Evolutionary conservation across 495 filamentous ascomycete genomes (phyloP).

Genomic region (Neurospora pannonica): DNA sequence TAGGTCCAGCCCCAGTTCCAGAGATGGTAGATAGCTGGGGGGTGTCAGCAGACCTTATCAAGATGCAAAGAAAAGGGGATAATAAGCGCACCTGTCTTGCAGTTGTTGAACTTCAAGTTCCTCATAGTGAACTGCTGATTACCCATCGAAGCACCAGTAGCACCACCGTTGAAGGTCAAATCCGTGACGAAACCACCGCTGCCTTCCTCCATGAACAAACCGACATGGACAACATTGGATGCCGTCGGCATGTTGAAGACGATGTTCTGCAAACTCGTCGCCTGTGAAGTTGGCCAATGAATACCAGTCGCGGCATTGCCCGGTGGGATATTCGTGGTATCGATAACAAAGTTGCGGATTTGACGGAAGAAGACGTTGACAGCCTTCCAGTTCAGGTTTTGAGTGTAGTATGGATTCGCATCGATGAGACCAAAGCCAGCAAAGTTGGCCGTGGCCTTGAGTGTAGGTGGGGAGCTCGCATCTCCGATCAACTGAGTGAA

Average conservation of each 20-base stretch:
- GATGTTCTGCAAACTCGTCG: constrained; percentile 69
- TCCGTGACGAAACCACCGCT: constrained; percentile 57
- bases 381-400: constrained; percentile 39
- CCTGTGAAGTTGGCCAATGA: constrained; percentile 73
- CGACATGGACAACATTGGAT: constrained; percentile 53
- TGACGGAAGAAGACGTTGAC: constrained; percentile 75
- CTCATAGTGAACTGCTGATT: constrained; percentile 80
- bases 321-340: constrained; percentile 54
- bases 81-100: constrained; percentile 37
- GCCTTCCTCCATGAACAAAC: constrained; percentile 67
- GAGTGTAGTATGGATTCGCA: constrained; percentile 55
- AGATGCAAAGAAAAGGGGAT: constrained; percentile 36
- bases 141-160: constrained; percentile 52
- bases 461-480: constrained; percentile 25
- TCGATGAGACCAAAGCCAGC: constrained; percentile 58
- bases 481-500: constrained; percentile 53
- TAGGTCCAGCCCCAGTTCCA: constrained; percentile 51
- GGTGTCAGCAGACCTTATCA: constrained; percentile 26
- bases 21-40: constrained; percentile 42
- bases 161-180: constrained; percentile 63
- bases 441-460: constrained; percentile 59
- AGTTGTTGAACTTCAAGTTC: constrained; percentile 56
- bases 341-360: constrained; percentile 67
- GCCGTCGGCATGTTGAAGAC: constrained; percentile 59
- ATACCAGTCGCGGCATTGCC: constrained; percentile 49